Conservation (phyloP, 176 grass and related monocot species). For the Rhynchospora pubera region DNA sequence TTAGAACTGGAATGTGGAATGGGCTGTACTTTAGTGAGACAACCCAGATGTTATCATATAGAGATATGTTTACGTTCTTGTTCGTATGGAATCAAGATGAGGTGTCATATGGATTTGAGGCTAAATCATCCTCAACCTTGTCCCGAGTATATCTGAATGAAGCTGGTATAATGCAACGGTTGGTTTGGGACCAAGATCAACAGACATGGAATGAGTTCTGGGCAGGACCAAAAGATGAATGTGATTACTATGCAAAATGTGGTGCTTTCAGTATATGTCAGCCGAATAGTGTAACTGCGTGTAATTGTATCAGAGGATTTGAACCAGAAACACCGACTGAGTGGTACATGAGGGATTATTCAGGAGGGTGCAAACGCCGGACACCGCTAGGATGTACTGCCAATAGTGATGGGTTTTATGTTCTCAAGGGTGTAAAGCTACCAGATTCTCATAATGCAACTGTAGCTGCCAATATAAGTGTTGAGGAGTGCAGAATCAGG, state of each 20-base stretch:
- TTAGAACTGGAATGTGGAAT: constrained; percentile 38
- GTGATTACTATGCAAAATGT: constrained; percentile 23
- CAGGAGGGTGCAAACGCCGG: constrained; percentile 22
- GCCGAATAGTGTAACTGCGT: neutral
- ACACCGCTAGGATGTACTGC: neutral
- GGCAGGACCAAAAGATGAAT: constrained; percentile 26
- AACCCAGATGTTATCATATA: neutral
- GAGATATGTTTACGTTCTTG: neutral
- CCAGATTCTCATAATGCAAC: constrained; percentile 23
- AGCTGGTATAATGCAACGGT: constrained; percentile 29
- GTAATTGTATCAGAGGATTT: constrained; percentile 32
- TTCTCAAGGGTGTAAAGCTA: constrained; percentile 28
- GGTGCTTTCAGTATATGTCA: constrained; percentile 41
- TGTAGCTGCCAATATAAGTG: neutral
- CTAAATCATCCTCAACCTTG: neutral
- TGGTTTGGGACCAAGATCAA: constrained; percentile 15
- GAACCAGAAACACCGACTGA: neutral
- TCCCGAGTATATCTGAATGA: constrained; percentile 38
- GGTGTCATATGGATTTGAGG: constrained; percentile 29
- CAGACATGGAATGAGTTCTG: constrained; percentile 30
- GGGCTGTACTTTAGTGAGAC: neutral
- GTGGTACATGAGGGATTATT: constrained; percentile 37
- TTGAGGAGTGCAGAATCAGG: neutral
- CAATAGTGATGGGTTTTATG: constrained; percentile 21
- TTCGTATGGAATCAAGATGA: constrained; percentile 1